Base-by-base conservation (phyloP, 257 asterid genomes). In the Eucommia ulmoides region DNA sequence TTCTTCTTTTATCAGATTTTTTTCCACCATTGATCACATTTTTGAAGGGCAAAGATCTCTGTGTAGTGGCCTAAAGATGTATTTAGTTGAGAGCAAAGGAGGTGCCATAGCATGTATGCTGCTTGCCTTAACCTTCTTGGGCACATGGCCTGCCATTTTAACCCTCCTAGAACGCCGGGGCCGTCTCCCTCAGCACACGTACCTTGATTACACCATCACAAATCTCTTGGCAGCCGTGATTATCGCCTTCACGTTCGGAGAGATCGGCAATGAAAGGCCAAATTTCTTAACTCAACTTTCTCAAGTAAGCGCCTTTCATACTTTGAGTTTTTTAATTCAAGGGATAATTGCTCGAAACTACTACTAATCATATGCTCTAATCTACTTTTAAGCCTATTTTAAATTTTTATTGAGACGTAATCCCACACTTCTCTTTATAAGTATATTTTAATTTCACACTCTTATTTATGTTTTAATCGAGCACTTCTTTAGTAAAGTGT, bases 51-150 rank as follows among this genome's bases (percentile, higher is more conserved):
- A 20, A 47, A 61, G 54, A 2, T 49, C 19, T 19, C n/a, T 51
- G 17, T 61, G 52, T 3, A 56, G 41, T 44, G 45, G 50, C 21
- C 49, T 72, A 66, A 73, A 74, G 56, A 89, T 89, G 98, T 82
- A 80, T 74, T 10, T 82, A 58, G 87, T 89, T 54, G 96, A 89
- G 76, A 85, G 98, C 63, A 83, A 80, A 78, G 96, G 79, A 56
- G 96, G 94, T 38, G 98, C 98, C 44, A 82, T 85, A 70, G 92
- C 64, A 41, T 89, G 98, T 48, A 89, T 89, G 94, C 78, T 82
- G 12, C 50, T 89, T 9, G 60, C 96, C 24, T 52, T 89, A 48
- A 53, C 73, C 2, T 80, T 89, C 78, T 67, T 89, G 71, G 98
- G 98, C 5, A 89, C 98, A 44, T 89, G 98, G 98, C 98, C 98